These are phyloP conservation scores for Carex pumila DNA, from an alignment of 176 grass and related monocot species.

Conservation along the genomic window DNA sequence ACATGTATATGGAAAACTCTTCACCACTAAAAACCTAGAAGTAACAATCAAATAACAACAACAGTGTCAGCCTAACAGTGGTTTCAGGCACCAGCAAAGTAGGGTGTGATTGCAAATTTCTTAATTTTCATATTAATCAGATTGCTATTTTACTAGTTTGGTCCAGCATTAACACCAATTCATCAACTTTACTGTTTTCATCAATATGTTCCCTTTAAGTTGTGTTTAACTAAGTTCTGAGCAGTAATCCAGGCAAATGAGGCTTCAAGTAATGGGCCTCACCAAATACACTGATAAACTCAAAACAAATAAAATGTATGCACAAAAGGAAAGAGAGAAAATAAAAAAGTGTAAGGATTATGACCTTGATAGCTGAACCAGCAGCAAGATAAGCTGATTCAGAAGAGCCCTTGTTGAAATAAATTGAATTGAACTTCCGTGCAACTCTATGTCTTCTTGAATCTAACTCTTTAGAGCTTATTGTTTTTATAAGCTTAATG, in stretches of 20 bases:
- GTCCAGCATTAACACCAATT: background rate
- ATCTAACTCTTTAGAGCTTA: slow-evolving; percentile 72
- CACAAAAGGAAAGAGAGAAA: background rate
- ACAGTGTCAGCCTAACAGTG: background rate
- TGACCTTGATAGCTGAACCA: slow-evolving; percentile 79
- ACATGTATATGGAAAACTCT: background rate
- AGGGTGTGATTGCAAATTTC: background rate
- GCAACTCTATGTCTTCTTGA: slow-evolving; percentile 52
- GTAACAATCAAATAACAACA: background rate
- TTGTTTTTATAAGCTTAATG: slow-evolving; percentile 66
- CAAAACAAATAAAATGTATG: background rate
- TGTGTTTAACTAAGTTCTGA: background rate
- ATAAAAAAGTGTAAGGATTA: slow-evolving; percentile 6
- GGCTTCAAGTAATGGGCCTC: background rate
- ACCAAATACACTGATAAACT: background rate
- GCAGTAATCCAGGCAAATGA: background rate
- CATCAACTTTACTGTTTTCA: background rate
- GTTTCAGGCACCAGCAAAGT: background rate
- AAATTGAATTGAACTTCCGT: slow-evolving; percentile 72
- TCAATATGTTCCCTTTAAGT: background rate
- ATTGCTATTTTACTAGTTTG: background rate
- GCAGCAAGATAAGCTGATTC: slow-evolving; percentile 87
- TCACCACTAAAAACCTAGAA: background rate
- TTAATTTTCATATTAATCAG: background rate
- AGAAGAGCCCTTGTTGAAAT: slow-evolving; percentile 85